A percentile compares a stretch with the other conserved stretches of the same genome.
phyloP scores from a whole-genome alignment of 2,329 filamentous ascomycete species.

The Colletotrichum sp. region DNA sequence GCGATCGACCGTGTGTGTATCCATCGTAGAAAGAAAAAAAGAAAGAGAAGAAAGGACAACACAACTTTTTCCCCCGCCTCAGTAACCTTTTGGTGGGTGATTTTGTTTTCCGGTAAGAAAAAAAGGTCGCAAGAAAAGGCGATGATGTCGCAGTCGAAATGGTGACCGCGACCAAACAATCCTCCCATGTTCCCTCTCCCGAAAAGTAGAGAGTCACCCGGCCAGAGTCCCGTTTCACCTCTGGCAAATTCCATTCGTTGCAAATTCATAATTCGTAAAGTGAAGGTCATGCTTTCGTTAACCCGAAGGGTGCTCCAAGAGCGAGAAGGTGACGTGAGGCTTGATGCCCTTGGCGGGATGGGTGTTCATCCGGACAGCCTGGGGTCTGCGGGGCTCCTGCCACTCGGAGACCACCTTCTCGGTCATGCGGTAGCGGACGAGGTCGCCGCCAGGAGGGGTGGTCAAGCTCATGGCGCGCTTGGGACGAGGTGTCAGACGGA shows the following conservation, averaged over 20 bases:
- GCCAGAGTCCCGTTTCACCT: constrained; percentile 24
- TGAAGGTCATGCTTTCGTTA: neutral
- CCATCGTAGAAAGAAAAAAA: neutral
- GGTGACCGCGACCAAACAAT: neutral
- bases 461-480: constrained; percentile 45
- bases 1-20: constrained; percentile 3
- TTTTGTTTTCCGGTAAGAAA: constrained; percentile 11
- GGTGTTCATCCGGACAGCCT: constrained; percentile 15
- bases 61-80: constrained; percentile 1
- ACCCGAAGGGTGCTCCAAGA: constrained; percentile 1
- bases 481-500: constrained; percentile 64
- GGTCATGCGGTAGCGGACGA: constrained; percentile 48
- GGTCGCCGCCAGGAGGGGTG: constrained; percentile 47
- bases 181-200: neutral
- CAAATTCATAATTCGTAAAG: constrained; percentile 19
- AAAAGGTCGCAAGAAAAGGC: neutral
- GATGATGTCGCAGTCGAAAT: neutral
- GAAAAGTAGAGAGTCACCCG: neutral
- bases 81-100: constrained; percentile 8
- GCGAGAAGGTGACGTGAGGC: constrained; percentile 21
- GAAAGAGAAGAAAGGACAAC: neutral
- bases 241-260: constrained; percentile 13
- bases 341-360: constrained; percentile 14
- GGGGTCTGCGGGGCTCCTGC: constrained; percentile 20
- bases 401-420: constrained; percentile 23